Evolutionary conservation across 768 basidiomycete genomes (phyloP), one percentile per base, ranked within the genome.

Genomic region (Naganishia randhawae): DNA sequence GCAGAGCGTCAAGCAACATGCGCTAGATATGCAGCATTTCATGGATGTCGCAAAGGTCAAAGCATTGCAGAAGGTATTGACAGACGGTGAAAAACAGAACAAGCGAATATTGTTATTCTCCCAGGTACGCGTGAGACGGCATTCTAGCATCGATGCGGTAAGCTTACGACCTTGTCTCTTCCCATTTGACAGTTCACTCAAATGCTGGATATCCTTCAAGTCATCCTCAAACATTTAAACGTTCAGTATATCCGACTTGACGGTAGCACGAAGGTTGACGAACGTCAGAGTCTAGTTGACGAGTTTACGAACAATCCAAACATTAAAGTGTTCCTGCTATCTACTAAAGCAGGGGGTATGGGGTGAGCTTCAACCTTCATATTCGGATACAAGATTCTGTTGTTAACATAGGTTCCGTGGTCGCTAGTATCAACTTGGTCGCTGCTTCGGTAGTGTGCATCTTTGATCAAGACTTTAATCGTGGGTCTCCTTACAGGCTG

Each of bases 401-500:
- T 63, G 31, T 62, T 33, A 22, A 22, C 10, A 25, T 31, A n/a
- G 19, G 16, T 45, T 14, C 3, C 50, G 63, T 50, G 1, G 16
- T 37, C 16, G n/a, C 31, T 55, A 94, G 95, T 6, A 94, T 99
- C 77, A 99, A 99, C 78, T 80, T 99, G 72, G 95, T 91, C 1
- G 92, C 93, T 1, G 94, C 95, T 0, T 93, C 90, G 51, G 92
- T 93, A 42, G 95, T 99, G 48, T 89, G 98, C 74, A 89, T 78
- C 67, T 96, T 93, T 76, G 95, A 99, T 77, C 93, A 95, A 76
- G 95, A 98, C 78, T 99, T 97, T 81, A 98, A 98, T 78, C 79
- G 65, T 71, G 45, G 39, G 69, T 29, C 16, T 22, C 3, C 11
- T 22, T 22, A 48, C 3, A n/a, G n/a, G n/a, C 14, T 22, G 45